Percentiles rank a stretch among this genome's conserved stretches.
These are phyloP conservation scores for Jamesozyma jinghongensis DNA, from an alignment of 805 yeast genomes.

Conservation along the genomic window DNA sequence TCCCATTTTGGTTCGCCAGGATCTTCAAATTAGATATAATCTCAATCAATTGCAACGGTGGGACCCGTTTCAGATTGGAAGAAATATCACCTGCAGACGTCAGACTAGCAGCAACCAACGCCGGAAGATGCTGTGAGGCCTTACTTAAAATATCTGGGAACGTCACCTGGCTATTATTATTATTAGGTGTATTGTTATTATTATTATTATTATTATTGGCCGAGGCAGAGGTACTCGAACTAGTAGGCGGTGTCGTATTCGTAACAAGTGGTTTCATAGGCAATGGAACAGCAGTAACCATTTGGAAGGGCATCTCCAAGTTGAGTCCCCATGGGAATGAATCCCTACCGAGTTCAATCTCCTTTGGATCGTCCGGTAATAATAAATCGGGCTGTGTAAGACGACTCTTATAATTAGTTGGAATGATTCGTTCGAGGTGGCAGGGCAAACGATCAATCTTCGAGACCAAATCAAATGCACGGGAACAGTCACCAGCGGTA, in stretches of 20 bases:
- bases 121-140: slow-evolving; percentile 52
- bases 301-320: slow-evolving; percentile 29
- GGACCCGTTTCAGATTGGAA: slow-evolving; percentile 50
- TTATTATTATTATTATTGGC: slow-evolving; percentile 1
- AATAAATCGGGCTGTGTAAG: slow-evolving; percentile 1
- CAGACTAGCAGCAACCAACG: slow-evolving; percentile 37
- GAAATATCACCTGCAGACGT: slow-evolving; percentile 49
- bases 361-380: slow-evolving; percentile 1
- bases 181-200: slow-evolving; percentile 1
- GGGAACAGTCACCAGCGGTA: slow-evolving; percentile 20
- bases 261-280: slow-evolving; percentile 20
- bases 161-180: slow-evolving; percentile 12
- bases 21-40: slow-evolving; percentile 57
- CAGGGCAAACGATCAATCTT: slow-evolving; percentile 26
- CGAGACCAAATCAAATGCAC: slow-evolving; percentile 20
- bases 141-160: slow-evolving; percentile 42
- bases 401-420: slow-evolving; percentile 14
- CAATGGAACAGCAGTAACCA: slow-evolving; percentile 29
- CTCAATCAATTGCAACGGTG: slow-evolving; percentile 65
- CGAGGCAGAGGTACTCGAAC: background rate
- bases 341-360: slow-evolving; percentile 20
- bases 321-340: slow-evolving; percentile 26
- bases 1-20: slow-evolving; percentile 42
- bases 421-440: slow-evolving; percentile 20
- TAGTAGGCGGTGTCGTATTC: background rate